Conservation (phyloP, 2,329 filamentous ascomycete species). For the Fusarium nanum region DNA sequence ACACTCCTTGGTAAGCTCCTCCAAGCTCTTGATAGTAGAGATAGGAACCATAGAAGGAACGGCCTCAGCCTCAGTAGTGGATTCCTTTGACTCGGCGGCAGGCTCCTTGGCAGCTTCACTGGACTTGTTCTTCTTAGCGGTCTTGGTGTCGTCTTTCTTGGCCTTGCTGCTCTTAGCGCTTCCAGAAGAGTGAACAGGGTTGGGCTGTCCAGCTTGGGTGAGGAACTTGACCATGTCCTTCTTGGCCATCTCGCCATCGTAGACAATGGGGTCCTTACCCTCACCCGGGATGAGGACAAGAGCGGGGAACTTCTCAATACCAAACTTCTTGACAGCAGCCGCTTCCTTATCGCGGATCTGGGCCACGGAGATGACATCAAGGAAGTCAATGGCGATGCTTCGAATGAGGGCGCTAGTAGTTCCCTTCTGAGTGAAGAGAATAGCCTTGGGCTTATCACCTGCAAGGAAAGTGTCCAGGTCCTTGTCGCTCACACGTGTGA, state of each 20-base stretch:
- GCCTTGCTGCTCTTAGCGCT: constrained; percentile 55
- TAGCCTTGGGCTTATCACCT: constrained; percentile 80
- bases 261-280: constrained; percentile 74
- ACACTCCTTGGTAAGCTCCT: constrained; percentile 76
- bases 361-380: constrained; percentile 80
- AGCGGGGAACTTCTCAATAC: constrained; percentile 80
- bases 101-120: constrained; percentile 48
- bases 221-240: constrained; percentile 84
- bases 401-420: constrained; percentile 85
- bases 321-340: constrained; percentile 77
- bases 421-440: constrained; percentile 94
- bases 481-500: constrained; percentile 83
- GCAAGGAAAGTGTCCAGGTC: constrained; percentile 81
- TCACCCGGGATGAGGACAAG: constrained; percentile 82
- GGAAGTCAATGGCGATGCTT: constrained; percentile 89
- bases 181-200: constrained; percentile 70
- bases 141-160: constrained; percentile 54
- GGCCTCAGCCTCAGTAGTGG: constrained; percentile 41
- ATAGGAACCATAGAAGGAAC: constrained; percentile 68
- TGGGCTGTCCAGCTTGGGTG: constrained; percentile 80
- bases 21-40: constrained; percentile 69
- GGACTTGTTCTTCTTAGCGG: constrained; percentile 45
- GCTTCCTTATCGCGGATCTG: constrained; percentile 87
- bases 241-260: constrained; percentile 88
- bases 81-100: constrained; percentile 44